These are phyloP conservation scores for Alnus rubra DNA, from an alignment of 306 rosid genomes.

Conservation along the genomic window DNA sequence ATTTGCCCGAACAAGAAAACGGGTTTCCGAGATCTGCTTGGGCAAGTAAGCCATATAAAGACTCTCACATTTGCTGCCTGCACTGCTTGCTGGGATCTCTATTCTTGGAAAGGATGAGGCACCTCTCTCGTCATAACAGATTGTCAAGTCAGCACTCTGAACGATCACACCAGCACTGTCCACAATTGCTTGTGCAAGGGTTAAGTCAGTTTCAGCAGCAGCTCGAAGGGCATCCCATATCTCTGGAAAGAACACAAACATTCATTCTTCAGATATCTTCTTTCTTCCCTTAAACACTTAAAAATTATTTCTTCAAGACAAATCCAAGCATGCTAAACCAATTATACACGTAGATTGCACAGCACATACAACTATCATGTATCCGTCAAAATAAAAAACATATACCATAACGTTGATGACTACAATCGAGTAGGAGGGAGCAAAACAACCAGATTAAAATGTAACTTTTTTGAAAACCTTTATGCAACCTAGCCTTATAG, in stretches of 20 bases:
- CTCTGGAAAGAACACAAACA: constrained; percentile 45
- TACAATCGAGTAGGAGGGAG: not conserved
- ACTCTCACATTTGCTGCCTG: too few relatives aligned
- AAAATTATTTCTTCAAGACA: not conserved
- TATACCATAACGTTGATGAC: not conserved
- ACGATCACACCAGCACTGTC: constrained; percentile 96
- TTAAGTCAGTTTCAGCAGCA: constrained; percentile 88
- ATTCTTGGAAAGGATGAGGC: not conserved
- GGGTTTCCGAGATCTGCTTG: too few relatives aligned
- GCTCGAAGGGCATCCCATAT: constrained; percentile 99
- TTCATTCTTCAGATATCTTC: constrained; percentile 1
- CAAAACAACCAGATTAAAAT: not conserved
- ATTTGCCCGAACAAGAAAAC: too few relatives aligned
- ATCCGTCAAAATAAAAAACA: not conserved
- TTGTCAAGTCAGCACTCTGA: constrained; percentile 89
- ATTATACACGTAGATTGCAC: not conserved
- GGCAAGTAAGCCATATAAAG: too few relatives aligned
- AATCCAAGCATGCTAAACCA: not conserved
- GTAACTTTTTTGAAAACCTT: not conserved
- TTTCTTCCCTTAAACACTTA: not conserved
- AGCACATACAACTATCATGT: not conserved
- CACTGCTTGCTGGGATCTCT: too few relatives aligned
- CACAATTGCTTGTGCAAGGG: constrained; percentile 87
- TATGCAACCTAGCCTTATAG: not conserved
- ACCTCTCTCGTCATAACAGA: constrained; percentile 99